Evolutionary conservation across 2,329 filamentous ascomycete species (phyloP).

Genomic region (Epichloe sp.): DNA sequence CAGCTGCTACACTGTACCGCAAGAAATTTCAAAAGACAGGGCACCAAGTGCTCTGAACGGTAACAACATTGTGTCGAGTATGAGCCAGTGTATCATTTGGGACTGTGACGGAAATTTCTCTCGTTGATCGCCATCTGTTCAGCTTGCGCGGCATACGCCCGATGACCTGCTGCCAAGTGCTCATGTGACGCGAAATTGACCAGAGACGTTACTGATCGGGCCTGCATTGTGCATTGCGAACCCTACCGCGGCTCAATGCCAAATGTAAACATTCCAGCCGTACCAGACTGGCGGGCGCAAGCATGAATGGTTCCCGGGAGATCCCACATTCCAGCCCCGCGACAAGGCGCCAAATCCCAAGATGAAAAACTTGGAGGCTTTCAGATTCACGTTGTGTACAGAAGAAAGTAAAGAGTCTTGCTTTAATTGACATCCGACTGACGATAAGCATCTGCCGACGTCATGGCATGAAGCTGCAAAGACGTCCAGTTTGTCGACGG

Average conservation of each 20-base stretch:
- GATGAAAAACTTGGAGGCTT: not conserved
- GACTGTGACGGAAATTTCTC: not conserved
- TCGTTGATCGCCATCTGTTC: too few species aligned
- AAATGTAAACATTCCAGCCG: not conserved
- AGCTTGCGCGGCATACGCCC: too few species aligned
- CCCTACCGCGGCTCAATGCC: not conserved
- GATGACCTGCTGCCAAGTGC: not conserved
- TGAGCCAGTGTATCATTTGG: not conserved
- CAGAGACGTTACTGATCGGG: not conserved
- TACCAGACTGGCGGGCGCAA: not conserved
- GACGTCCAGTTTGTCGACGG: not conserved
- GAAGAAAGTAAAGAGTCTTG: not conserved
- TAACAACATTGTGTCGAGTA: not conserved
- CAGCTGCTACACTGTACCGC: constrained; percentile 1
- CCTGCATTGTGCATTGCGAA: not conserved
- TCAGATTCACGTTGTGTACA: not conserved
- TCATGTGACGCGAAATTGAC: too few species aligned
- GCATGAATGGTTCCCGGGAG: not conserved
- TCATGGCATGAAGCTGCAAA: not conserved
- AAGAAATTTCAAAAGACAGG: not conserved
- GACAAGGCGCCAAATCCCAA: not conserved
- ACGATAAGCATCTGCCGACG: not conserved
- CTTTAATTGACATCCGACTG: not conserved
- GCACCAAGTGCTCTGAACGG: not conserved
- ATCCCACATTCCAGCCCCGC: constrained; percentile 4